Evolutionary conservation across 768 basidiomycete genomes (phyloP).

Genomic region (Rhizopogon vinicolor): DNA sequence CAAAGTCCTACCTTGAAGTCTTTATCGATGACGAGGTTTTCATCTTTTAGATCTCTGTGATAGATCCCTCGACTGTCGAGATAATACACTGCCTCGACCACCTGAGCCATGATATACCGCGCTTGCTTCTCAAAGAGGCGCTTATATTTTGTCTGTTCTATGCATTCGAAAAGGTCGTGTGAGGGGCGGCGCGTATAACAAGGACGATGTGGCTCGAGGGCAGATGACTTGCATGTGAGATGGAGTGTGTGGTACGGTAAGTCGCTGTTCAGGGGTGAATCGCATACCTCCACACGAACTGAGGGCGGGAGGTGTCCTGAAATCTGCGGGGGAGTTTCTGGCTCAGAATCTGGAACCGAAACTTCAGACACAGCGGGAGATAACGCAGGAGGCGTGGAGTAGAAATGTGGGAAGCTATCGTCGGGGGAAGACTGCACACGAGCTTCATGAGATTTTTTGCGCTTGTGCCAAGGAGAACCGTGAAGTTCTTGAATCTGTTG

Average conservation of each 20-base stretch:
- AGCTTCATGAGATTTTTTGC: slow-evolving; percentile 28
- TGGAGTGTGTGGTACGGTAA: slow-evolving; percentile 2
- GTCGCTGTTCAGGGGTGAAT: slow-evolving; percentile 6
- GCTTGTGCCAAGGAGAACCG: slow-evolving; percentile 79
- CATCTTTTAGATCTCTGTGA: slow-evolving; percentile 97
- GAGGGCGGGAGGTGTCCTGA: slow-evolving; percentile 17
- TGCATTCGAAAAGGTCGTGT: slow-evolving; percentile 93
- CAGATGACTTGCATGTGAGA: slow-evolving; percentile 7
- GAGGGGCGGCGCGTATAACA: slow-evolving; percentile 68
- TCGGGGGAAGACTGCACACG: slow-evolving; percentile 15
- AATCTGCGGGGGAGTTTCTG: slow-evolving; percentile 37
- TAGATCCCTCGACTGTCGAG: slow-evolving; percentile 80
- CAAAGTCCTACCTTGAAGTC: slow-evolving; percentile 54
- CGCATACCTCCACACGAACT: slow-evolving; percentile 13
- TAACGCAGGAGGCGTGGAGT: slow-evolving; percentile 46
- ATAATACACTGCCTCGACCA: slow-evolving; percentile 81
- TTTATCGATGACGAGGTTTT: slow-evolving; percentile 82
- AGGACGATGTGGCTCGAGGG: slow-evolving; percentile 26
- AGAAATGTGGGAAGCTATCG: slow-evolving; percentile 15
- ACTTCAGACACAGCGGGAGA: slow-evolving; percentile 51
- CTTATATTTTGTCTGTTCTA: slow-evolving; percentile 81
- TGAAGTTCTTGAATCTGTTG: slow-evolving; percentile 86
- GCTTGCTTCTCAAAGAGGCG: slow-evolving; percentile 76
- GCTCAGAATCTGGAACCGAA: slow-evolving; percentile 40
- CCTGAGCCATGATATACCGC: slow-evolving; percentile 79